Evolutionary conservation across 768 basidiomycete species (phyloP), one percentile per base, ranked within the genome.

Genomic region (Amanita inopinata): DNA sequence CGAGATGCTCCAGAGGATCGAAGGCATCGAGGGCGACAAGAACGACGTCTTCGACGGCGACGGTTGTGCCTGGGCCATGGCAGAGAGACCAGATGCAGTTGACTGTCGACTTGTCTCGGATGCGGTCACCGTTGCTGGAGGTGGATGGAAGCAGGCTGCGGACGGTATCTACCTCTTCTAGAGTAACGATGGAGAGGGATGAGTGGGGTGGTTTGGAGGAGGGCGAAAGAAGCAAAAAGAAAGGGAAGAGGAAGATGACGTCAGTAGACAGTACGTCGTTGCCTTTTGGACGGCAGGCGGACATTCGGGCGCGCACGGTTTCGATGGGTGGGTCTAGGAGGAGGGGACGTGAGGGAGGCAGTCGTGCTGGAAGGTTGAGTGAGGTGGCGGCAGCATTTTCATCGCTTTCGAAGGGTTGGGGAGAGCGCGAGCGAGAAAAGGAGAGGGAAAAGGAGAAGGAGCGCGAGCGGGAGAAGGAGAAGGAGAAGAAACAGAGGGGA

Each of bases 21-120:
- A 17, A 33, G 1, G 20, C 41, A 17, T 40, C 38, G 7, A n/a
- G 28, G 27, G 25, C 38, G 2, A 33, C 41, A 10, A 19, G 33
- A 5, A 42, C 41, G 15, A 36, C 43, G 15, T 44, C 43, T 5
- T 44, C 43, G 10, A 44, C 43, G 10, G 19, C 25, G n/a, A 44
- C 43, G 1, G 43, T 44, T 9, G 43, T 44, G 5, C 43, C 43
- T 30, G 43, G 43, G 9, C 24, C 34, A 15, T 44, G 43, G 43
- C 43, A 44, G 22, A 9, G 43, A 19, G 43, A 44, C 17, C 43
- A 44, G 14, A 36, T 44, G 34, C 14, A 34, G 6, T n/a, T n/a
- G n/a, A n/a, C n/a, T n/a, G n/a, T n/a, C n/a, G n/a, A n/a, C n/a
- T n/a, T n/a, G n/a, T n/a, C n/a, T n/a, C n/a, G n/a, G n/a, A n/a